phyloP scores from a whole-genome alignment of 2,329 filamentous ascomycete species.

The Coniochaeta prunicola region DNA sequence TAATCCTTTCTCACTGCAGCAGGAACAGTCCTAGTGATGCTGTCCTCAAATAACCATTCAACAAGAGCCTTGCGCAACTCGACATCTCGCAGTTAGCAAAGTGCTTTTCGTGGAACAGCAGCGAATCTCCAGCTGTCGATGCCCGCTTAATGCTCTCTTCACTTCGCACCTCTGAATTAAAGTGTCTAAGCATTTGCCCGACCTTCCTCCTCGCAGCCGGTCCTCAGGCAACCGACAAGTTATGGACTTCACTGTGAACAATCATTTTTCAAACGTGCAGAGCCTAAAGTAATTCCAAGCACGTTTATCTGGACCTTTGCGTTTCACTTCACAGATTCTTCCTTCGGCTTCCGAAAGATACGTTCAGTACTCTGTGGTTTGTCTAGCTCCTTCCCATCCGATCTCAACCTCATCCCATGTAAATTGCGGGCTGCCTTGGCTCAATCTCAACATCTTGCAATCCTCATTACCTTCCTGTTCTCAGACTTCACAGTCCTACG shows the following conservation, averaged over 20 bases:
- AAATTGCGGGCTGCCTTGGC: neutral
- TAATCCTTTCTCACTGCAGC: neutral
- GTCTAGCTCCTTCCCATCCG: neutral
- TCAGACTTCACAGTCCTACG: neutral
- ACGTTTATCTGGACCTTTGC: neutral
- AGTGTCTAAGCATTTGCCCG: neutral
- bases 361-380: neutral
- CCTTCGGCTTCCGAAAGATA: neutral
- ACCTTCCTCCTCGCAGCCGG: neutral
- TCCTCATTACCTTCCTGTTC: neutral
- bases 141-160: neutral
- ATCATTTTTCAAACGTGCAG: neutral
- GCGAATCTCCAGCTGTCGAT: neutral
- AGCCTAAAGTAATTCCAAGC: neutral
- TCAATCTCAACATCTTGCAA: neutral
- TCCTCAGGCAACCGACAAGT: neutral
- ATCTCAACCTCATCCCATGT: neutral
- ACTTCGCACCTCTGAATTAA: neutral
- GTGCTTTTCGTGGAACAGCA: neutral
- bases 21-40: neutral
- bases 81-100: neutral
- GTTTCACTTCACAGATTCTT: neutral
- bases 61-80: neutral
- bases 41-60: neutral
- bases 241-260: neutral